Evolutionary conservation across 495 filamentous ascomycete species (phyloP), one percentile per base, ranked within the genome.

Genomic region (Xylaria curta): DNA sequence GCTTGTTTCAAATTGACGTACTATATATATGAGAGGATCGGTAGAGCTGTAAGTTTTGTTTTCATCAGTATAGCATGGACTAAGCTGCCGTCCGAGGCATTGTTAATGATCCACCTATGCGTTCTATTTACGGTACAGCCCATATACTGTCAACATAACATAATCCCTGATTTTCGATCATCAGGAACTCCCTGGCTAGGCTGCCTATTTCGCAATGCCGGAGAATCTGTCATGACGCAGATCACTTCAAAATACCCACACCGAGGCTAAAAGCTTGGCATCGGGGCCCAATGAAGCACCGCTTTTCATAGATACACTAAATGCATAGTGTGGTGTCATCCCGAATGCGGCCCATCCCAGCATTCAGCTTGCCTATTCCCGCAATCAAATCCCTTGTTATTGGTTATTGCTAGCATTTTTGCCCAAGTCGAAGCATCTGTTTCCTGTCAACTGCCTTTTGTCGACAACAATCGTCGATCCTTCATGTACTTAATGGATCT

Each of bases 381-480:
- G 24, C 12, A 24, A 8, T 36, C 9, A 53, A 26, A 40, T 38
- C 44, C 44, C 44, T 7, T 31, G 42, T 24, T 49, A 15, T 66
- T 8, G 44, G n/a, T n/a, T n/a, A n/a, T n/a, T n/a, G n/a, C 28
- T 54, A 7, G 47, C 31, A 19, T 12, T 53, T 17, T n/a, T 19
- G 4, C 33, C 64, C 21, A n/a, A 21, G n/a, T 42, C 15, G 56
- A 67, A 53, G 19, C 31, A 28, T 31, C 19, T 21, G 8, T 66
- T 21, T 53, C 19, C 17, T 24, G 28, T 28, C 36, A 67, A 49
- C 65, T 67, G 65, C 65, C 65, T 44, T 33, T 67, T 67, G 36
- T 67, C 49, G 65, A 67, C 36, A 56, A 56, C n/a, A 44, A 1
- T 56, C 49, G 65, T 42, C 65, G 65, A 67, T 67, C 65, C 8